phyloP scores from a whole-genome alignment of 331 rosid genomes.

The Rosa hybrid region DNA sequence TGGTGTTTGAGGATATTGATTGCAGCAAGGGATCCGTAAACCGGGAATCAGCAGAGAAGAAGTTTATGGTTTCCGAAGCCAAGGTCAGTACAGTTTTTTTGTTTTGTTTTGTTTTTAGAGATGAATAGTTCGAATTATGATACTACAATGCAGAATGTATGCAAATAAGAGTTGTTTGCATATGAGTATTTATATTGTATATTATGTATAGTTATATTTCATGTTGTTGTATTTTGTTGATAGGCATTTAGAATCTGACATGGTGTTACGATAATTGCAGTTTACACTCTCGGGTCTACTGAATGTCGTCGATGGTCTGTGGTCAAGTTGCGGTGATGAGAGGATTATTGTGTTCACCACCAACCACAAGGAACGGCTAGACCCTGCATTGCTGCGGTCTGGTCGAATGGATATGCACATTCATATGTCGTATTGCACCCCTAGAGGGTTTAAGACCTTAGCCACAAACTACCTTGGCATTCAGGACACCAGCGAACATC shows the following conservation, averaged over 20 bases:
- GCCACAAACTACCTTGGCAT: conserved; percentile 49
- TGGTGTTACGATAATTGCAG: not conserved
- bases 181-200: too few relatives aligned
- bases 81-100: not conserved
- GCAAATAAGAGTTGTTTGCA: not conserved
- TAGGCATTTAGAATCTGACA: not conserved
- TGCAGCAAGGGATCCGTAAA: not conserved
- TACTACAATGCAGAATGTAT: not conserved
- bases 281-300: conserved; percentile 48
- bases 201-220: not conserved
- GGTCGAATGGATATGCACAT: conserved; percentile 64
- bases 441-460: conserved; percentile 36
- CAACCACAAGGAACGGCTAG: conserved; percentile 48
- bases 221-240: not conserved
- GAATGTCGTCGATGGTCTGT: conserved; percentile 52
- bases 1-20: conserved; percentile 8
- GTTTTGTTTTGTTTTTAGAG: not conserved
- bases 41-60: not conserved
- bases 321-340: conserved; percentile 65
- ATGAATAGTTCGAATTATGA: not conserved
- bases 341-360: conserved; percentile 60
- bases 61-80: not conserved
- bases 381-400: conserved; percentile 47
- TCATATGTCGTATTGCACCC: conserved; percentile 44
- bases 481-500: not conserved